Conservation (phyloP, 2,329 filamentous ascomycete genomes). For the Fusarium sulawesiense region DNA sequence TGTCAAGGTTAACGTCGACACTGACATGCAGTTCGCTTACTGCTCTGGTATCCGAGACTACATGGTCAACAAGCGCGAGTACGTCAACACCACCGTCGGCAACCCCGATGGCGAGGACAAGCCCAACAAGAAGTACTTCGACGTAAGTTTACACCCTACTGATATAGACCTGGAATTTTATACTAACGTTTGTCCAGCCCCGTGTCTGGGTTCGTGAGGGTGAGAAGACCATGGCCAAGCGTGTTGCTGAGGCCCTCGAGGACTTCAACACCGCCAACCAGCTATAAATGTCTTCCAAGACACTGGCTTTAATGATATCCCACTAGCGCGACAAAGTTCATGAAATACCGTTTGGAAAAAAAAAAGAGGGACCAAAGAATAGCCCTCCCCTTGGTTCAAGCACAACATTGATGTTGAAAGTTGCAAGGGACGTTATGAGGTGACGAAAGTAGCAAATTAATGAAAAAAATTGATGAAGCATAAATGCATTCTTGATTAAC, state of each 20-base stretch:
- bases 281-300: constrained; percentile 46
- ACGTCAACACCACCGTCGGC: constrained; percentile 85
- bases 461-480: constrained; percentile 40
- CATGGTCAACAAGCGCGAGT: constrained; percentile 94
- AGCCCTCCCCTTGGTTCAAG: constrained; percentile 21
- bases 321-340: constrained; percentile 26
- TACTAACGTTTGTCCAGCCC: constrained; percentile 63
- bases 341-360: constrained; percentile 33
- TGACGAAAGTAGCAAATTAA: constrained; percentile 44
- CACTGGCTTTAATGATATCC: constrained; percentile 34
- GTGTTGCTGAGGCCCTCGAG: constrained; percentile 82
- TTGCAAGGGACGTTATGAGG: constrained; percentile 33
- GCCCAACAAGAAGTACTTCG: constrained; percentile 98
- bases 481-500: not conserved
- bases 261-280: constrained; percentile 79
- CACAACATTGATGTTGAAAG: constrained; percentile 30
- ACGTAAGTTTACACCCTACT: constrained; percentile 54
- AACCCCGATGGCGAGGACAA: constrained; percentile 97
- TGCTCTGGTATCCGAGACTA: constrained; percentile 93
- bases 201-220: constrained; percentile 96
- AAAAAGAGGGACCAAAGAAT: constrained; percentile 18
- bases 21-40: constrained; percentile 97
- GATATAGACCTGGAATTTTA: not conserved
- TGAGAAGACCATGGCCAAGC: constrained; percentile 93
- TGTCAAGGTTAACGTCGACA: constrained; percentile 99